Conservation (phyloP, 2,329 filamentous ascomycete genomes). For the Fusarium sp. region DNA sequence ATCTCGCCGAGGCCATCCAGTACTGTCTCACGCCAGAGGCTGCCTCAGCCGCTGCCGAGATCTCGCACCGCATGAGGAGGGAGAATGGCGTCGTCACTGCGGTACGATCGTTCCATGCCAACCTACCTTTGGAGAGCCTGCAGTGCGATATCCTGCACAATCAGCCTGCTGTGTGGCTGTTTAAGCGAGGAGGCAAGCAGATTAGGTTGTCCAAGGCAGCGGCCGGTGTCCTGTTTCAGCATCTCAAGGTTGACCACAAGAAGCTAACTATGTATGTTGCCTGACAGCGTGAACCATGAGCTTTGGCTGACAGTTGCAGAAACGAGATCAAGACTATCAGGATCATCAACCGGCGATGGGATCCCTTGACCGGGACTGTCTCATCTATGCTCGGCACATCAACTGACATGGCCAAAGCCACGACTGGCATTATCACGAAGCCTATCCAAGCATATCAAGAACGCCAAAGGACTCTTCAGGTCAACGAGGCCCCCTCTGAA, state of each 20-base stretch:
- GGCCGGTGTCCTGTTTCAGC: slow-evolving; percentile 18
- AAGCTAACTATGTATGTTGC: slow-evolving; percentile 11
- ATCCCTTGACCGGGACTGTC: slow-evolving; percentile 24
- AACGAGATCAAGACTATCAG: slow-evolving; percentile 21
- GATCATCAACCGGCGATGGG: slow-evolving; percentile 33
- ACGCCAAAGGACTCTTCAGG: background rate
- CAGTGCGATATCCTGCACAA: slow-evolving; percentile 27
- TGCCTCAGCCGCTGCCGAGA: slow-evolving; percentile 2
- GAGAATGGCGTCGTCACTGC: slow-evolving; percentile 33
- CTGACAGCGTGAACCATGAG: fast-evolving
- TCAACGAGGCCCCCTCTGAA: background rate
- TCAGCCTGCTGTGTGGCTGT: slow-evolving; percentile 15
- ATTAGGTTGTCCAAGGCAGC: slow-evolving; percentile 31
- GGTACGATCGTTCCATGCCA: slow-evolving; percentile 37
- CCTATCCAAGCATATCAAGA: slow-evolving; percentile 28
- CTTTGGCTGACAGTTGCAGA: background rate
- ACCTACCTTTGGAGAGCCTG: slow-evolving; percentile 32
- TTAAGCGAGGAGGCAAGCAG: slow-evolving; percentile 4
- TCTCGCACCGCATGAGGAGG: slow-evolving; percentile 25
- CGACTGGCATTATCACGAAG: slow-evolving; percentile 22
- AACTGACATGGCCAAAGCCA: slow-evolving; percentile 15
- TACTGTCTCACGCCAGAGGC: slow-evolving; percentile 30
- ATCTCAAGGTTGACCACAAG: slow-evolving; percentile 22
- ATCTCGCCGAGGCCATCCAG: slow-evolving; percentile 31
- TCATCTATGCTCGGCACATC: slow-evolving; percentile 18